A percentile compares a stretch with the other conserved stretches of the same genome.
phyloP scores from a whole-genome alignment of 2,329 filamentous ascomycete species.

The Cadophora malorum region DNA sequence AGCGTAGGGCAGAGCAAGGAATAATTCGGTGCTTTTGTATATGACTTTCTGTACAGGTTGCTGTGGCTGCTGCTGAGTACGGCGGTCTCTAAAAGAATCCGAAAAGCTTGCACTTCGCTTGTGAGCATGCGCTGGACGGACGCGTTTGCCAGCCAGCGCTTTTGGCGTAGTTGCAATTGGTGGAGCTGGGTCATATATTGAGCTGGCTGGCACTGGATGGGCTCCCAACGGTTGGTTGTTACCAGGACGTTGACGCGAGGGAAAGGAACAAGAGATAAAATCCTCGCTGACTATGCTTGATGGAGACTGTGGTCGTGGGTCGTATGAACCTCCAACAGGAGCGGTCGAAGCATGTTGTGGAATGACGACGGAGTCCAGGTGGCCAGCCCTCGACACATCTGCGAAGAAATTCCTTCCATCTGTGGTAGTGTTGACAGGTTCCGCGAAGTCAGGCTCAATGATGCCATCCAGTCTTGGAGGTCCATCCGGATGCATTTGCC shows the following conservation, averaged over 20 bases:
- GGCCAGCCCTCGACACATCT: conserved; percentile 54
- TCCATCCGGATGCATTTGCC: conserved; percentile 52
- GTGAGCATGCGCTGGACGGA: conserved; percentile 66
- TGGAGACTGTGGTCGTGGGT: conserved; percentile 55
- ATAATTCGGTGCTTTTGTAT: conserved; percentile 61
- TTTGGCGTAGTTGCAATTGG: conserved; percentile 65
- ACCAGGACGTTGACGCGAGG: conserved; percentile 55
- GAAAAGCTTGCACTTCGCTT: conserved; percentile 88
- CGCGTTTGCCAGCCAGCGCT: conserved; percentile 63
- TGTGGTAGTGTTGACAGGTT: conserved; percentile 35
- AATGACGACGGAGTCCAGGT: conserved; percentile 55
- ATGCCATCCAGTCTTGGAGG: conserved; percentile 54
- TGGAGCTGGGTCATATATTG: conserved; percentile 54
- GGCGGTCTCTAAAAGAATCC: conserved; percentile 78
- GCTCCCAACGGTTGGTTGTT: conserved; percentile 55
- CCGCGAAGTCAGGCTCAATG: conserved; percentile 45
- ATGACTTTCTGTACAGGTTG: conserved; percentile 53
- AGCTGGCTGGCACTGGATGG: conserved; percentile 62
- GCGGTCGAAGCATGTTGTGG: conserved; percentile 33
- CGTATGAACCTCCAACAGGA: conserved; percentile 22
- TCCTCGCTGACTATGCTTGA: conserved; percentile 65
- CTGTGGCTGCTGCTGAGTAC: conserved; percentile 45
- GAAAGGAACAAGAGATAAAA: conserved; percentile 68
- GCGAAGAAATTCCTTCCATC: conserved; percentile 52
- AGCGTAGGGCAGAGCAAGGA: conserved; percentile 71